A percentile compares a stretch with the other conserved stretches of the same genome.
phyloP scores from a whole-genome alignment of 192 early-diverging fungal species.

The Geranomyces michiganensis region DNA sequence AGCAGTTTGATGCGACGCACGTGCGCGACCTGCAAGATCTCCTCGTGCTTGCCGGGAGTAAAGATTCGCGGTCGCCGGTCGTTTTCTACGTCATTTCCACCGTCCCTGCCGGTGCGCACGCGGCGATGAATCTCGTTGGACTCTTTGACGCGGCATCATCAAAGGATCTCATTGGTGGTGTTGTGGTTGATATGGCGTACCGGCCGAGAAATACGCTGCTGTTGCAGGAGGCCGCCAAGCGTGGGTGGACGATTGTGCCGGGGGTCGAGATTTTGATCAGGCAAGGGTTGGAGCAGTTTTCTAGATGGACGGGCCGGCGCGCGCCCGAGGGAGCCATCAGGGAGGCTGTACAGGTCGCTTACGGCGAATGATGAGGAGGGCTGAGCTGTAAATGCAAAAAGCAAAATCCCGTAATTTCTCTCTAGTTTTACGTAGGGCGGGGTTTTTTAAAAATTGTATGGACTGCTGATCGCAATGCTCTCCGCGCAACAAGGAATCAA shows the following conservation, averaged over 20 bases:
- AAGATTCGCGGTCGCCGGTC: too few relatives aligned
- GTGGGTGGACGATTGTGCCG: conserved; percentile 56
- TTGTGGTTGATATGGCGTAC: conserved; percentile 94
- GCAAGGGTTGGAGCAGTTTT: conserved; percentile 92
- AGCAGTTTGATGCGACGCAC: conserved; percentile 39
- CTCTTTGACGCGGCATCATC: conserved; percentile 28
- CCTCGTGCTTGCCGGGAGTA: conserved; percentile 34
- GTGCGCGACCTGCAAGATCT: conserved; percentile 58
- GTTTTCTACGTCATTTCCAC: conserved; percentile 76
- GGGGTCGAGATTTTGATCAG: conserved; percentile 89
- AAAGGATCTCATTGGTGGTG: conserved; percentile 45
- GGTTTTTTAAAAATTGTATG: too few relatives aligned
- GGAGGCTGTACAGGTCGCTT: conserved; percentile 9
- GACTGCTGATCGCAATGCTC: too few relatives aligned
- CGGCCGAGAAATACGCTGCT: conserved; percentile 84
- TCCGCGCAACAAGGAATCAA: too few relatives aligned
- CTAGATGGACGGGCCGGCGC: conserved; percentile 75
- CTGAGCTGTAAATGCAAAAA: too few relatives aligned
- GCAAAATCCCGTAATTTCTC: too few relatives aligned
- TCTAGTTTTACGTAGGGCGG: too few relatives aligned
- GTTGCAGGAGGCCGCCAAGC: conserved; percentile 68
- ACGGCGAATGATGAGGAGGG: background rate
- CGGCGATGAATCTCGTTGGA: conserved; percentile 56
- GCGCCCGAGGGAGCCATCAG: conserved; percentile 60
- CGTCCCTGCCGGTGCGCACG: conserved; percentile 73